Base-by-base conservation (phyloP, 2,329 filamentous ascomycete genomes). In the Ascochyta lentis region DNA sequence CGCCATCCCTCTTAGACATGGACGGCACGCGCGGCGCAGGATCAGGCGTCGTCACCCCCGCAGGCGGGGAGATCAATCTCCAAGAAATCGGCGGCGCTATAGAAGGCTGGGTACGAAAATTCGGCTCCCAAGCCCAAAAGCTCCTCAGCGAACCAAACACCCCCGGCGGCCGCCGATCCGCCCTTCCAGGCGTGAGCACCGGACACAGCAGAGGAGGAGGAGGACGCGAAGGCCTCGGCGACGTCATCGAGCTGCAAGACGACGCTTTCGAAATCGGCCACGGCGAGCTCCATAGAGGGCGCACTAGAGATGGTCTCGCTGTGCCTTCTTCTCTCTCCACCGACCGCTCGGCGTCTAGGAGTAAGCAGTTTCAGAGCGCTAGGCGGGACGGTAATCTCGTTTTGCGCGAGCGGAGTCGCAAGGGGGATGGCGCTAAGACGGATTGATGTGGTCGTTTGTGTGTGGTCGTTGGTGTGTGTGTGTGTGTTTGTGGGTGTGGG, bases 71-170 rank as follows among this genome's bases (percentile, higher is more conserved):
- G 16, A 59, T 81, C 22, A 78, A 81, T 7, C 79, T 98, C 3
- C 92, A 96, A 67, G 90, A 93, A 60, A 88, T 96, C 9, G 92
- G 93, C 1, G 89, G 91, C 6, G 89, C 90, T 2, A 88, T 98
- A 27, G 95, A 98, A 77, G 89, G 88, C 1, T 99, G 95, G 92
- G 81, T 98, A 56, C 84, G 93, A 57, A 91, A 92, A 59, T 87
- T 96, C 34, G 91, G 92, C 56, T 80, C 83, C 6, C 88, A 88
- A 68, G 81, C 84, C 4, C 69, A 71, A 16, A 77, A 72, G 42
- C 50, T 75, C 9, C 54, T 76, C n/a, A 58, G 72, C 37, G 74
- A 66, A 63, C 73, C 56, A 51, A 69, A 51, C 49, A 77, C 46
- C 3, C 67, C 67, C 8, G 68, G 67, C 6, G 65, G 68, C 40